Percentiles rank a stretch among this genome's conserved stretches.
Conservation (phyloP, 345 rosid genomes). For the Boechera stricta region DNA sequence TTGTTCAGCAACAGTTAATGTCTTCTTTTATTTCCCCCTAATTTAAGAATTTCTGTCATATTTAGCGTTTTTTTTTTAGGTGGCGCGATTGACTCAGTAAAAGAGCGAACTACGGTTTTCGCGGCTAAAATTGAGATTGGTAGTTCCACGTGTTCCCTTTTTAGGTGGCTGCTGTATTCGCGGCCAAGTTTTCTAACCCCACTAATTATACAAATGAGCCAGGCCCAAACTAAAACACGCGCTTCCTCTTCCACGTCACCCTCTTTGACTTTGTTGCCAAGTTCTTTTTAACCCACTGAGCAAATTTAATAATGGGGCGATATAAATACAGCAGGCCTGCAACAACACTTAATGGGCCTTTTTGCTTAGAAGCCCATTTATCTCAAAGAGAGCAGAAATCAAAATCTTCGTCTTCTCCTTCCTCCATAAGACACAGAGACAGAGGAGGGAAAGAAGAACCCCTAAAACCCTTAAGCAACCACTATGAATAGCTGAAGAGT, state of each 20-base stretch:
- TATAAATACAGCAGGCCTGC: slow-evolving; percentile 8
- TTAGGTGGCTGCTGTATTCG: background rate
- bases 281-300: background rate
- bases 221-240: slow-evolving; percentile 5
- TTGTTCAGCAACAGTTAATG: no score
- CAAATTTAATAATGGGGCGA: background rate
- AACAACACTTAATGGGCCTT: background rate
- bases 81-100: slow-evolving; percentile 25
- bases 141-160: slow-evolving; percentile 10
- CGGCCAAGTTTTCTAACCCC: slow-evolving; percentile 22
- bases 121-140: slow-evolving; percentile 22
- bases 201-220: background rate
- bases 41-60: no score
- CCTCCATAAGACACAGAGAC: slow-evolving; percentile 11
- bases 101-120: background rate
- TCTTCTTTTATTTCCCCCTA: no score
- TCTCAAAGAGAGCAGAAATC: slow-evolving; percentile 10
- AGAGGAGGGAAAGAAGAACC: slow-evolving; percentile 40
- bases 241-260: slow-evolving; percentile 3
- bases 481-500: slow-evolving; percentile 28
- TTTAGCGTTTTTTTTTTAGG: background rate
- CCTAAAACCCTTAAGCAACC: slow-evolving; percentile 41
- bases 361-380: slow-evolving; percentile 3
- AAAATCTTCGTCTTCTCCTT: slow-evolving; percentile 28
- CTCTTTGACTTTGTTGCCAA: slow-evolving; percentile 22